Conservation (phyloP, 306 rosid species). For the Citrullus mucosospermus region DNA sequence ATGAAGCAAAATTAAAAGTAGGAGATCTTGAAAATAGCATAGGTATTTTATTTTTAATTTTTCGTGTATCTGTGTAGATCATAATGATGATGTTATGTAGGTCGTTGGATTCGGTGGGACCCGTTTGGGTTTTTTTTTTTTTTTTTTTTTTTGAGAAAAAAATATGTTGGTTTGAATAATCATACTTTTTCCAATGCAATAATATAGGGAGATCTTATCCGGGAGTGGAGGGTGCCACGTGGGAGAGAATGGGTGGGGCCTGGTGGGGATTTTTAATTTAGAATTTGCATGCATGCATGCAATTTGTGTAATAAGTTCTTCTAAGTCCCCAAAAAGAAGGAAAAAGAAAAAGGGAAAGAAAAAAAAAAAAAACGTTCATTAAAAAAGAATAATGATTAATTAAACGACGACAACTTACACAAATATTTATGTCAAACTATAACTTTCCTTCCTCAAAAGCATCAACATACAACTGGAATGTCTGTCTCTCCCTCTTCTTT, state of each 20-base stretch:
- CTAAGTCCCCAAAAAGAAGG: background rate
- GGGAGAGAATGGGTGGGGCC: slow-evolving; percentile 7
- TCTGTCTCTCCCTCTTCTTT: slow-evolving; percentile 40
- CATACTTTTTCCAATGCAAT: slow-evolving; percentile 12
- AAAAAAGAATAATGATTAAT: background rate
- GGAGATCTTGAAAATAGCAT: too few species aligned
- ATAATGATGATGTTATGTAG: slow-evolving; percentile 49
- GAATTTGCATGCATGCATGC: slow-evolving; percentile 36
- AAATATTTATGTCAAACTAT: background rate
- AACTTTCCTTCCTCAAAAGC: slow-evolving; percentile 78
- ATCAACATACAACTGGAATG: slow-evolving; percentile 92
- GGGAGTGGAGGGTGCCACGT: slow-evolving; percentile 50
- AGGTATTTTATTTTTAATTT: too few species aligned
- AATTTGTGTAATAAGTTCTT: too few species aligned
- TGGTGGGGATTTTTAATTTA: slow-evolving; percentile 14
- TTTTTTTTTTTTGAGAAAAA: too few species aligned
- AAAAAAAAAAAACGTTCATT: too few species aligned
- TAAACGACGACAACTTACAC: background rate
- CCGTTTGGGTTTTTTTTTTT: background rate
- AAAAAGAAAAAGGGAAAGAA: background rate
- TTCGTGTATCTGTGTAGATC: background rate
- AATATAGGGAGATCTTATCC: slow-evolving; percentile 19
- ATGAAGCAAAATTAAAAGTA: too few species aligned
- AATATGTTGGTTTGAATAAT: background rate
- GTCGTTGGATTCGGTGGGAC: slow-evolving; percentile 87